Percentiles rank a stretch among this genome's conserved stretches.
phyloP scores from a whole-genome alignment of 1,284 basidiomycete species.

The Tilletia indica region DNA sequence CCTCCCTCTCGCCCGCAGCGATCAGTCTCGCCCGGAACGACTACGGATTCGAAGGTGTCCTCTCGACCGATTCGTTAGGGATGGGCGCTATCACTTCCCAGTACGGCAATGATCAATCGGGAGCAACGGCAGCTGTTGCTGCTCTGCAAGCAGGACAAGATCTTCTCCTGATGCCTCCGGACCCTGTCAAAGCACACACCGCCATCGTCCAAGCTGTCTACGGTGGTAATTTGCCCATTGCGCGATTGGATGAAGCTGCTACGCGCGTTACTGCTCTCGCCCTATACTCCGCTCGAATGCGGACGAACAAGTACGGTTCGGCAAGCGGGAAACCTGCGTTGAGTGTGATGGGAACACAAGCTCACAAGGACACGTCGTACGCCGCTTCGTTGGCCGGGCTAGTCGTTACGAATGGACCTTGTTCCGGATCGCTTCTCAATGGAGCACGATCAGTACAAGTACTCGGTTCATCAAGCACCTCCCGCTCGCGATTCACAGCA shows the following conservation, averaged over 20 bases:
- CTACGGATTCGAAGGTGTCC: not conserved
- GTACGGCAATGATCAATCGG: not conserved
- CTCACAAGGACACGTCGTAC: slow-evolving; percentile 1
- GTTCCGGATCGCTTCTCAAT: not conserved
- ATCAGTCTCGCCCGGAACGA: not conserved
- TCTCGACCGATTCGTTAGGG: not conserved
- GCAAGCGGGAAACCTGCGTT: not conserved
- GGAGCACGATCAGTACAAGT: not conserved
- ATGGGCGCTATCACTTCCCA: slow-evolving; percentile 3
- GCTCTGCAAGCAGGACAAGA: not conserved
- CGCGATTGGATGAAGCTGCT: not conserved
- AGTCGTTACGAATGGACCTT: not conserved
- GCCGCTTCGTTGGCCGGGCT: not conserved
- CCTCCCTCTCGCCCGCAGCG: slow-evolving; percentile 10
- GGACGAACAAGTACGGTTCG: not conserved
- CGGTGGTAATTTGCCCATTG: not conserved
- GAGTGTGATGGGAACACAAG: not conserved
- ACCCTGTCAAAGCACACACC: slow-evolving; percentile 1
- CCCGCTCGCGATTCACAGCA: not conserved
- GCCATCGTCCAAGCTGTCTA: not conserved
- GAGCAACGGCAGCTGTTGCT: not conserved
- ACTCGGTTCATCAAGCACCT: not conserved
- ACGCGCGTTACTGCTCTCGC: not conserved
- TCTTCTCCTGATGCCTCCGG: not conserved
- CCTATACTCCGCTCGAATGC: not conserved